Conservation (phyloP, 257 asterid species). For the Euphrasia confusa region DNA sequence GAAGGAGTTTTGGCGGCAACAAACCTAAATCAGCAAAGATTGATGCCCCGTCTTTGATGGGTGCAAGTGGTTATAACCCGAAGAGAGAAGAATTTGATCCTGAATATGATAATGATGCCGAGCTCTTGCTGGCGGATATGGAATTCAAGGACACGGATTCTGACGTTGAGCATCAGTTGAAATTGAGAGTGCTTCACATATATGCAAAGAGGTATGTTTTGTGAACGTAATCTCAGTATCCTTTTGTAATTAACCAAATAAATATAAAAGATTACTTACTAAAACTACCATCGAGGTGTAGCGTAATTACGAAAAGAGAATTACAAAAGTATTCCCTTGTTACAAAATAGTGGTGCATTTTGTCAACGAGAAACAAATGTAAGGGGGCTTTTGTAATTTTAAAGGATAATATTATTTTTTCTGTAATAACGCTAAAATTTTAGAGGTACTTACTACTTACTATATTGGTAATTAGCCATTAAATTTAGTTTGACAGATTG, state of each 20-base stretch:
- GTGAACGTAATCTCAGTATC: slow-evolving; percentile 3
- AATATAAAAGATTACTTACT: no score
- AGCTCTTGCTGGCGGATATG: slow-evolving; percentile 81
- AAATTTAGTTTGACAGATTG: neutral
- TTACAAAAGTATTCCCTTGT: neutral
- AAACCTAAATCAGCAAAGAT: slow-evolving; percentile 50
- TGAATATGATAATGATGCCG: slow-evolving; percentile 90
- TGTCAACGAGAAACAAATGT: neutral
- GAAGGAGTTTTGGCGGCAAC: slow-evolving; percentile 59
- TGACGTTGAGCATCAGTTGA: slow-evolving; percentile 69
- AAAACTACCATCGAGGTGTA: no score
- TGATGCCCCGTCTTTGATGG: slow-evolving; percentile 64
- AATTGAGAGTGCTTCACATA: slow-evolving; percentile 65
- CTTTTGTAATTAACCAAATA: no score
- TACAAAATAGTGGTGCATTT: neutral
- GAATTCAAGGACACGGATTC: slow-evolving; percentile 83
- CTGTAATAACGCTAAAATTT: neutral
- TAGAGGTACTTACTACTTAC: neutral
- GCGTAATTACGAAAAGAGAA: neutral
- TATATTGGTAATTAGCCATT: neutral
- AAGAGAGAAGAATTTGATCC: slow-evolving; percentile 83
- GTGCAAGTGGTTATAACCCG: slow-evolving; percentile 65
- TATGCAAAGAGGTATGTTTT: slow-evolving; percentile 60
- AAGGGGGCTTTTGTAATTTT: neutral
- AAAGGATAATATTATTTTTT: neutral